phyloP scores from a whole-genome alignment of 129 eudicot species.

The Centella asiatica region DNA sequence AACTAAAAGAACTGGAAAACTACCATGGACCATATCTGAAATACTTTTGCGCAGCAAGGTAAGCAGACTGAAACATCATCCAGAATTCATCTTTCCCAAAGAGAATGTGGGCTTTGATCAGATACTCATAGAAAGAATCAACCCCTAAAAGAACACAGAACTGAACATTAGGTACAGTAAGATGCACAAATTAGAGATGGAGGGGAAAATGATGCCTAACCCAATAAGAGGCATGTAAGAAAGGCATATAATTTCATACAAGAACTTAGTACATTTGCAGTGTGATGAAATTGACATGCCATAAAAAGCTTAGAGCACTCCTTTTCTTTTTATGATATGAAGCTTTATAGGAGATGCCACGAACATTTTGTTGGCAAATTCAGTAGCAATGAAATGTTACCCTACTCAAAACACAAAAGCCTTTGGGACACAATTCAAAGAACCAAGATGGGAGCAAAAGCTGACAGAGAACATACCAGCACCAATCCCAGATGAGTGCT shows the following conservation, averaged over 20 bases:
- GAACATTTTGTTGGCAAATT: no score
- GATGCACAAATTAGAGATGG: neutral
- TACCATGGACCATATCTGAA: slow-evolving; percentile 96
- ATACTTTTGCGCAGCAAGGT: slow-evolving; percentile 79
- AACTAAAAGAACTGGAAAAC: neutral
- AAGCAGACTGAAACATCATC: slow-evolving; percentile 98
- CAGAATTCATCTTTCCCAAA: slow-evolving; percentile 90
- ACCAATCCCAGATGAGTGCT: slow-evolving; percentile 87
- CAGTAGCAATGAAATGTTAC: neutral
- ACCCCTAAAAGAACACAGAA: slow-evolving; percentile 46
- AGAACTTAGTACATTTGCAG: slow-evolving; percentile 2
- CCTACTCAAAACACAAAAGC: neutral
- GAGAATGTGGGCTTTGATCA: slow-evolving; percentile 84
- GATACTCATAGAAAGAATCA: slow-evolving; percentile 91
- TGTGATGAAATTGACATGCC: neutral
- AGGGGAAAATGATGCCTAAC: neutral
- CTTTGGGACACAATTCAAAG: neutral
- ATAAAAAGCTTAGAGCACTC: neutral
- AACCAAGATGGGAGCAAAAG: neutral
- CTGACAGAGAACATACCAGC: slow-evolving; percentile 54
- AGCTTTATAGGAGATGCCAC: no score
- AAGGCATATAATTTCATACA: neutral
- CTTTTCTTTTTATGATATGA: neutral
- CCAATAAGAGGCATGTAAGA: neutral
- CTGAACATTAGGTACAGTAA: slow-evolving; percentile 6